Percentiles rank a stretch among this genome's conserved stretches.
These are phyloP conservation scores for Aspergillus phoenicis DNA, from an alignment of 2,329 filamentous ascomycete genomes.

Conservation along the genomic window DNA sequence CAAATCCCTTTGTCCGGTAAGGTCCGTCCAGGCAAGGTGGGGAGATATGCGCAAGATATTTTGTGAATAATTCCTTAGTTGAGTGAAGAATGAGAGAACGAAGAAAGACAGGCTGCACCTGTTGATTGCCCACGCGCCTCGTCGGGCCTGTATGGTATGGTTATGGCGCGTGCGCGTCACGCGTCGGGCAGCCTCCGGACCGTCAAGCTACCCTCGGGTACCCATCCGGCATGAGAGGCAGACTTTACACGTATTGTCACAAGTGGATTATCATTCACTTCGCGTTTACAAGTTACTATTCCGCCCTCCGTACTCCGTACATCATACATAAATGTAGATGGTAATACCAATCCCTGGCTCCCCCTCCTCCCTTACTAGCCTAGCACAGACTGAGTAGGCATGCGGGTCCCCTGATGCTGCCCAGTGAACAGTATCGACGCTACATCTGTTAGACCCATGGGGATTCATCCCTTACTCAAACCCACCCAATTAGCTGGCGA, in stretches of 20 bases:
- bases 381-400: background rate
- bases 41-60: slow-evolving; percentile 18
- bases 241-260: slow-evolving; percentile 18
- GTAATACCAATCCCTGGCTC: slow-evolving; percentile 1
- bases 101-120: slow-evolving; percentile 19
- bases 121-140: slow-evolving; percentile 20
- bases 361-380: slow-evolving; percentile 16
- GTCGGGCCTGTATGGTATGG: slow-evolving; percentile 31
- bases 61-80: slow-evolving; percentile 23
- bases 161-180: slow-evolving; percentile 31
- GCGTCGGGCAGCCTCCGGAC: slow-evolving; percentile 22
- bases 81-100: slow-evolving; percentile 22
- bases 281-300: background rate
- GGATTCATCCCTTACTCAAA: background rate
- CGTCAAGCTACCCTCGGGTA: background rate
- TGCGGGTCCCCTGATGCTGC: background rate
- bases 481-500: slow-evolving; percentile 16
- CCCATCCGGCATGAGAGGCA: no score
- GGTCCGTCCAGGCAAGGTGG: slow-evolving; percentile 25
- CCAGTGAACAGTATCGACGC: background rate
- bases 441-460: background rate
- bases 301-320: background rate
- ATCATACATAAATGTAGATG: background rate
- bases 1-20: slow-evolving; percentile 20
- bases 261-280: slow-evolving; percentile 21